A percentile compares a stretch with the other conserved stretches of the same genome.
These are phyloP conservation scores for Phellopilus nigrolimitatus DNA, from an alignment of 1,284 basidiomycete species.

Conservation along the genomic window DNA sequence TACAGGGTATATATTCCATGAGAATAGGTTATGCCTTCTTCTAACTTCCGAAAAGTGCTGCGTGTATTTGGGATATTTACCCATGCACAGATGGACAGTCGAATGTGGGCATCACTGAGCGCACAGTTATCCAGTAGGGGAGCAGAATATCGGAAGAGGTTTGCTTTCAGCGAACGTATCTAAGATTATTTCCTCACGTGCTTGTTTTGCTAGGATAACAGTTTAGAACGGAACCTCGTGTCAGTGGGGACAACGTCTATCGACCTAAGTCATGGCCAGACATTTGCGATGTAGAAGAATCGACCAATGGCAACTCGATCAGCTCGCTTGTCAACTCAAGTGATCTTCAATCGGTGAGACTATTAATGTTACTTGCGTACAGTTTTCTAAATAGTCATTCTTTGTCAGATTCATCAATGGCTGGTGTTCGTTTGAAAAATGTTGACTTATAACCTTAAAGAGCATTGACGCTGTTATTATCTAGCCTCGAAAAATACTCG, in stretches of 20 bases:
- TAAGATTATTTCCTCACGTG: background rate
- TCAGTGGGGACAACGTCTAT: slow-evolving; percentile 19
- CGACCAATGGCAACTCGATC: slow-evolving; percentile 1
- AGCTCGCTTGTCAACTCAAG: slow-evolving; percentile 33
- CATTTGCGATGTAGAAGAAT: background rate
- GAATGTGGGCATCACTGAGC: slow-evolving; percentile 54
- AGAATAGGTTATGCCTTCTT: background rate
- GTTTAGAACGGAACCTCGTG: slow-evolving; percentile 14
- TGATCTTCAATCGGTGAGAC: slow-evolving; percentile 40
- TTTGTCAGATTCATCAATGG: slow-evolving; percentile 45
- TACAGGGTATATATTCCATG: slow-evolving; percentile 42
- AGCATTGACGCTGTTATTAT: slow-evolving; percentile 6
- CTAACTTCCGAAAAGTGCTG: slow-evolving; percentile 36
- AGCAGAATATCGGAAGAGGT: slow-evolving; percentile 41
- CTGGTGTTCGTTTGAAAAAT: slow-evolving; percentile 43
- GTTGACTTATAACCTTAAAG: background rate
- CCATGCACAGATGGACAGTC: slow-evolving; percentile 49
- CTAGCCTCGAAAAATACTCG: slow-evolving; percentile 61
- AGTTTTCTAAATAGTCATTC: background rate
- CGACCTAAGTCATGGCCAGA: slow-evolving; percentile 20
- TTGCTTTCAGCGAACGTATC: background rate
- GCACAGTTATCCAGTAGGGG: slow-evolving; percentile 48
- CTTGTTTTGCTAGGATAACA: slow-evolving; percentile 18
- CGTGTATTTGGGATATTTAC: slow-evolving; percentile 62
- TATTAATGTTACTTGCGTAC: background rate